Evolutionary conservation across 1,284 basidiomycete genomes (phyloP).

Genomic region (Cutaneotrichosporon spelunceum): DNA sequence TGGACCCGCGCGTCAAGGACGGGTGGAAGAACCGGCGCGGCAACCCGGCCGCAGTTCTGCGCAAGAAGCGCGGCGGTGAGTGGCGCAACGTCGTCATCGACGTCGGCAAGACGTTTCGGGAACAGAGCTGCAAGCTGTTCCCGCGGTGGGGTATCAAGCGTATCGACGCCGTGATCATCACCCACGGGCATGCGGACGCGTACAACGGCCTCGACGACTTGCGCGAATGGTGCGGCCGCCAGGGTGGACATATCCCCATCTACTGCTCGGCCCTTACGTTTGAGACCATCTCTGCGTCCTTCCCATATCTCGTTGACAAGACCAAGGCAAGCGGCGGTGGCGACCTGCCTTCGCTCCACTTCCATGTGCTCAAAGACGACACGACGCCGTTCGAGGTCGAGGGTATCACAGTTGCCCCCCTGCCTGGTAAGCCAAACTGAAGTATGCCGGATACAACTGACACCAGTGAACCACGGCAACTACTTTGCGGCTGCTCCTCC

Average conservation of each 20-base stretch:
- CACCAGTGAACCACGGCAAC: slow-evolving; percentile 30
- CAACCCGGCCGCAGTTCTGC: slow-evolving; percentile 46
- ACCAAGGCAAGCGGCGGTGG: slow-evolving; percentile 52
- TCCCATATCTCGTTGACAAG: slow-evolving; percentile 51
- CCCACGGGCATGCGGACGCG: slow-evolving; percentile 52
- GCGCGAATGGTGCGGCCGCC: slow-evolving; percentile 48
- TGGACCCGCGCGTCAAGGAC: slow-evolving; percentile 38
- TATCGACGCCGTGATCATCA: slow-evolving; percentile 53
- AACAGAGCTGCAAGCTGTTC: slow-evolving; percentile 46
- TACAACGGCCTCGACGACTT: slow-evolving; percentile 45
- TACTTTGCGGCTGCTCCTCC: slow-evolving; percentile 22
- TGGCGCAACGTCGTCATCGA: slow-evolving; percentile 52
- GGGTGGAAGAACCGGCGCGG: slow-evolving; percentile 50
- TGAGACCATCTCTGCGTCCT: slow-evolving; percentile 42
- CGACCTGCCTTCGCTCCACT: slow-evolving; percentile 46
- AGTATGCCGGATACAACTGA: slow-evolving; percentile 1
- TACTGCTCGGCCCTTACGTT: slow-evolving; percentile 44
- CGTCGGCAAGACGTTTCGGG: slow-evolving; percentile 53
- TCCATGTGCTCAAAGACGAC: slow-evolving; percentile 40
- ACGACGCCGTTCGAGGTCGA: slow-evolving; percentile 38
- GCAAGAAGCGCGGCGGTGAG: slow-evolving; percentile 20
- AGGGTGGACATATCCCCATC: slow-evolving; percentile 41
- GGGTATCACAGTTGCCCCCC: slow-evolving; percentile 38
- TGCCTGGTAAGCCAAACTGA: slow-evolving; percentile 34
- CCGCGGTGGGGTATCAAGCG: slow-evolving; percentile 48